Percentiles rank a stretch among this genome's conserved stretches.
Conservation (phyloP, 495 filamentous ascomycete species). For the Tuber microsphaerosporum region DNA sequence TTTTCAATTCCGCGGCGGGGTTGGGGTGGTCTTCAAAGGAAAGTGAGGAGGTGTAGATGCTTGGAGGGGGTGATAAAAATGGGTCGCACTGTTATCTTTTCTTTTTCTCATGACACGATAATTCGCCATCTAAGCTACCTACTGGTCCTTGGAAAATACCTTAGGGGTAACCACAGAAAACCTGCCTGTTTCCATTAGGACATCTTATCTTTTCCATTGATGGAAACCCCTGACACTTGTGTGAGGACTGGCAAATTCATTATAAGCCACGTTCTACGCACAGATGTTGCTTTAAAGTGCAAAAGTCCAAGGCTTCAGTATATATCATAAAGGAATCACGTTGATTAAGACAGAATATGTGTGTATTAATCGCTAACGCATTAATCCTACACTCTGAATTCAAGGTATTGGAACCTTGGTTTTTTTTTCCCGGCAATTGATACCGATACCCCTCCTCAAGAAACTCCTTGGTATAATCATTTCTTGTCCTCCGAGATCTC, state of each 20-base stretch:
- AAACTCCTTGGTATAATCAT: neutral
- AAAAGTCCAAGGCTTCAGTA: neutral
- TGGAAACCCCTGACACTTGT: neutral
- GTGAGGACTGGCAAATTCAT: neutral
- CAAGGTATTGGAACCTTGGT: neutral
- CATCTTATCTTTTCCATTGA: neutral
- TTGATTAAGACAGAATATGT: neutral
- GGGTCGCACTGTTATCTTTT: neutral
- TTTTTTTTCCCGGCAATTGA: neutral
- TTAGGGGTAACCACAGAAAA: neutral
- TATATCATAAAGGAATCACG: neutral
- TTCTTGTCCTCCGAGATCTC: conserved; percentile 20
- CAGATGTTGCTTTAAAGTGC: neutral
- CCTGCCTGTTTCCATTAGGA: neutral
- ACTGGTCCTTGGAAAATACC: neutral
- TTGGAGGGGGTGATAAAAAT: neutral
- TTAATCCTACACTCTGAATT: neutral
- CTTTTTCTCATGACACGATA: neutral
- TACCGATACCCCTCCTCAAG: neutral
- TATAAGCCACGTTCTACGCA: neutral
- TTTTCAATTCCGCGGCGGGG: neutral
- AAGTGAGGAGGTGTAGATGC: neutral
- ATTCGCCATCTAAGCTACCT: neutral
- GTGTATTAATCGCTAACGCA: neutral
- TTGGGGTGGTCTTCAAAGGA: neutral